A percentile compares a stretch with the other conserved stretches of the same genome.
Conservation (phyloP, 2,329 filamentous ascomycete genomes). For the Aspergillus transmontanensis region DNA sequence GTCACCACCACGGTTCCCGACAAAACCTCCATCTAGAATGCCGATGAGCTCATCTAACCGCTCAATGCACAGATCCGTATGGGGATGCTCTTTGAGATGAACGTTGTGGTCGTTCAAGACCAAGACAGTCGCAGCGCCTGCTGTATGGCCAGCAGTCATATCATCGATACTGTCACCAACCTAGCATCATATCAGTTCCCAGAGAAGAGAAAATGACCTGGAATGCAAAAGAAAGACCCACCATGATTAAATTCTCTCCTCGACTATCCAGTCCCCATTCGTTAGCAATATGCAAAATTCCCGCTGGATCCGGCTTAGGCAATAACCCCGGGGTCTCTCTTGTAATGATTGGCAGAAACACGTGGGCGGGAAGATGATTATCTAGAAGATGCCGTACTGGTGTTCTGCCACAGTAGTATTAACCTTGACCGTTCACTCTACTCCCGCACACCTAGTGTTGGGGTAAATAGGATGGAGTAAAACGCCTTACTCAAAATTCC, state of each 20-base stretch:
- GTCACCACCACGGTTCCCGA: conserved; percentile 45
- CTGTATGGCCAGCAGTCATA: conserved; percentile 80
- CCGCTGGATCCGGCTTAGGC: conserved; percentile 86
- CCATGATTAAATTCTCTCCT: conserved; percentile 45
- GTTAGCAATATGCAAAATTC: conserved; percentile 81
- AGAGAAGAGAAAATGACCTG: background rate
- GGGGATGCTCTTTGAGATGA: conserved; percentile 68
- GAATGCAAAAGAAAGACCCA: conserved; percentile 17
- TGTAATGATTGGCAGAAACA: conserved; percentile 80
- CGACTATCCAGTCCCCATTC: conserved; percentile 66
- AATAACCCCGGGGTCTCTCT: conserved; percentile 67
- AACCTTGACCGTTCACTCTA: background rate
- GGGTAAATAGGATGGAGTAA: background rate
- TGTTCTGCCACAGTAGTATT: conserved; percentile 27
- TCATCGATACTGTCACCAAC: conserved; percentile 84
- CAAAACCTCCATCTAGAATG: conserved; percentile 75
- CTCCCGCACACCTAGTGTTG: background rate
- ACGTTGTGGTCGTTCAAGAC: conserved; percentile 80
- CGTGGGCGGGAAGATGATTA: conserved; percentile 69
- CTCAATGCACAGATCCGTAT: conserved; percentile 74
- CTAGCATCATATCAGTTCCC: conserved; percentile 25
- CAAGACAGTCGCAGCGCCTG: conserved; percentile 88
- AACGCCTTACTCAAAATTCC: conserved; percentile 75
- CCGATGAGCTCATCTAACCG: conserved; percentile 75
- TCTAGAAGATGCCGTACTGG: conserved; percentile 54